These are phyloP conservation scores for Mycosphaerella sp. DNA, from an alignment of 2,329 filamentous ascomycete genomes.

Conservation along the genomic window DNA sequence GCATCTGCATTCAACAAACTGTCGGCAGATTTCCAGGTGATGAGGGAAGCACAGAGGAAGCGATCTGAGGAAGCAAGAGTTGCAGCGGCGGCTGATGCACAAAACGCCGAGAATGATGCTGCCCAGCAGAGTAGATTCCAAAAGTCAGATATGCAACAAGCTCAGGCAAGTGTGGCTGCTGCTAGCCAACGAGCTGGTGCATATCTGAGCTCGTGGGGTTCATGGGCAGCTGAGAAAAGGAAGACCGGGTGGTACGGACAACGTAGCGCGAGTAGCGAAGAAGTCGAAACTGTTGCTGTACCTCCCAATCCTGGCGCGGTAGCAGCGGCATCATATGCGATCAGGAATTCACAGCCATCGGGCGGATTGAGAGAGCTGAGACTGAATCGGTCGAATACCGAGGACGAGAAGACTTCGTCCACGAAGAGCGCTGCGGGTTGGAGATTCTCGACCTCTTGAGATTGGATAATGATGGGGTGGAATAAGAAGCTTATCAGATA, in stretches of 20 bases:
- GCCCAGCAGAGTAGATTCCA: constrained; percentile 16
- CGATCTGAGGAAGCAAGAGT: constrained; percentile 52
- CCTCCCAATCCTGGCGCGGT: background rate
- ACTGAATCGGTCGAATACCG: constrained; percentile 5
- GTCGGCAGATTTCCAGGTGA: constrained; percentile 81
- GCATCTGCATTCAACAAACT: constrained; percentile 80
- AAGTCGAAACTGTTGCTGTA: background rate
- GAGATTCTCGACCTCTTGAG: background rate
- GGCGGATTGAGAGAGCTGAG: constrained; percentile 5
- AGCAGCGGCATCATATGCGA: constrained; percentile 9
- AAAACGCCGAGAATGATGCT: constrained; percentile 13
- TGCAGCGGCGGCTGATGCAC: constrained; percentile 27
- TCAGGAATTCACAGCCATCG: constrained; percentile 6
- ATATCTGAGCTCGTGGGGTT: constrained; percentile 58
- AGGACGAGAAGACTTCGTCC: background rate
- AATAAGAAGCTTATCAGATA: too few relatives aligned
- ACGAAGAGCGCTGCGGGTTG: background rate
- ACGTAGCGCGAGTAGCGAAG: constrained; percentile 1
- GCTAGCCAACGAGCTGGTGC: constrained; percentile 53
- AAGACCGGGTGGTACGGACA: constrained; percentile 37
- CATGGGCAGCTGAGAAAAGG: constrained; percentile 68
- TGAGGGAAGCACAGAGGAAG: constrained; percentile 67
- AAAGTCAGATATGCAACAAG: constrained; percentile 47
- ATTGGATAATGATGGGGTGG: background rate
- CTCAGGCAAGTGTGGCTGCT: constrained; percentile 50